These are phyloP conservation scores for Saccharum hybrid DNA, from an alignment of 202 grass and related monocot genomes.

Conservation along the genomic window DNA sequence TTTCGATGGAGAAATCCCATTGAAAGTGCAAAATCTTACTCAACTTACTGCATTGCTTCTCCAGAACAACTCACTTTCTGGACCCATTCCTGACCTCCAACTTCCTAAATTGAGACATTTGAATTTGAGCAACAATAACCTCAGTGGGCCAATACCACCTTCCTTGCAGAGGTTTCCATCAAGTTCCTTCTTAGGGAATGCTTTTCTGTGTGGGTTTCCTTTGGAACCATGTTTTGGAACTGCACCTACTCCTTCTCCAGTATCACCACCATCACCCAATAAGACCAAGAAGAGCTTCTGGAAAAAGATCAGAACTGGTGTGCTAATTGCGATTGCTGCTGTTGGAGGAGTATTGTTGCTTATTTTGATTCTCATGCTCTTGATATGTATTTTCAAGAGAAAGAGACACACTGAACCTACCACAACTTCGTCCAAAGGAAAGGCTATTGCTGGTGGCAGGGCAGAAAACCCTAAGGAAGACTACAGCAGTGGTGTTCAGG, in stretches of 20 bases:
- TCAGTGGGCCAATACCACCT: conserved; percentile 82
- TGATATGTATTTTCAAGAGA: conserved; percentile 78
- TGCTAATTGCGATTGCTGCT: conserved; percentile 67
- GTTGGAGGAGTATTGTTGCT: conserved; percentile 67
- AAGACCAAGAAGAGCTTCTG: conserved; percentile 70
- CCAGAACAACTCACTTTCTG: conserved; percentile 94
- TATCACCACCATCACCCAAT: conserved; percentile 43
- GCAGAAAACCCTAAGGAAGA: conserved; percentile 80
- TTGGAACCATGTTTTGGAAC: conserved; percentile 62
- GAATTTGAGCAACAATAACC: conserved; percentile 96
- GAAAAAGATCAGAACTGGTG: conserved; percentile 68
- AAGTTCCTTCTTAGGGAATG: conserved; percentile 81
- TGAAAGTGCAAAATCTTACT: conserved; percentile 75
- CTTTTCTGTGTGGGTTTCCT: conserved; percentile 79
- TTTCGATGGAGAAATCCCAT: conserved; percentile 81
- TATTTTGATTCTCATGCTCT: conserved; percentile 62
- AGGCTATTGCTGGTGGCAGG: conserved; percentile 64
- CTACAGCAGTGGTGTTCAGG: conserved; percentile 89
- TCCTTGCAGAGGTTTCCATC: conserved; percentile 73
- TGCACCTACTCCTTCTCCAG: conserved; percentile 64
- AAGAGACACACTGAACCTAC: conserved; percentile 56
- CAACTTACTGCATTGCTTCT: conserved; percentile 77
- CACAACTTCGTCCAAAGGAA: conserved; percentile 65
- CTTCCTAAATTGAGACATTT: conserved; percentile 84
- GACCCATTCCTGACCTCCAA: conserved; percentile 76